phyloP scores from a whole-genome alignment of 768 basidiomycete genomes.

The Rhodotorula graminis region DNA sequence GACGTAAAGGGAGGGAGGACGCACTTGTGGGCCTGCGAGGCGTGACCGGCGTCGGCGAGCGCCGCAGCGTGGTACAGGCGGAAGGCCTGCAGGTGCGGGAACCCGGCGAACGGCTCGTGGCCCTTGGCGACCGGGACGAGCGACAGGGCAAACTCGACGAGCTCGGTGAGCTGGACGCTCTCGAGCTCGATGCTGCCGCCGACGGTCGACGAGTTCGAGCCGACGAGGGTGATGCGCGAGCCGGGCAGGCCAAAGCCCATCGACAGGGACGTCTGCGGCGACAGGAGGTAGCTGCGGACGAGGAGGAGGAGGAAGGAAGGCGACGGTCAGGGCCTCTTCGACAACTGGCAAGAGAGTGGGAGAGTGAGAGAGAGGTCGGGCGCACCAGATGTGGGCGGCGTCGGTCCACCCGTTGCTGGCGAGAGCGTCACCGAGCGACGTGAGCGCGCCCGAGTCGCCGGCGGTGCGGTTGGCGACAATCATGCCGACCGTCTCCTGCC shows the following conservation, averaged over 20 bases:
- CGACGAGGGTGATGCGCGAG: conserved; percentile 66
- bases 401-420: conserved; percentile 65
- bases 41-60: conserved; percentile 76
- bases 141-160: conserved; percentile 71
- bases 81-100: conserved; percentile 83
- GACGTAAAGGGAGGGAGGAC: conserved; percentile 8
- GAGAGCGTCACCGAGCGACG: conserved; percentile 80
- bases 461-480: conserved; percentile 62
- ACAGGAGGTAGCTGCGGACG: conserved; percentile 76
- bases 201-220: conserved; percentile 54
- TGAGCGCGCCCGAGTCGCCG: conserved; percentile 69
- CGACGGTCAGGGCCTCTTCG: background rate
- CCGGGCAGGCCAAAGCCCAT: conserved; percentile 65
- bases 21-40: conserved; percentile 72
- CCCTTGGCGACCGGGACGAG: conserved; percentile 69
- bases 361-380: conserved; percentile 21
- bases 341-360: conserved; percentile 10
- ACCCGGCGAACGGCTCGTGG: conserved; percentile 74
- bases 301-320: background rate
- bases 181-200: conserved; percentile 60
- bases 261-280: conserved; percentile 70
- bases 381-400: conserved; percentile 88
- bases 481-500: conserved; percentile 82
- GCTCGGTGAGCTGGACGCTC: conserved; percentile 76
- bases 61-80: conserved; percentile 69